Base-by-base conservation (phyloP, 331 rosid species). In the Rhamnella rubrinervis region DNA sequence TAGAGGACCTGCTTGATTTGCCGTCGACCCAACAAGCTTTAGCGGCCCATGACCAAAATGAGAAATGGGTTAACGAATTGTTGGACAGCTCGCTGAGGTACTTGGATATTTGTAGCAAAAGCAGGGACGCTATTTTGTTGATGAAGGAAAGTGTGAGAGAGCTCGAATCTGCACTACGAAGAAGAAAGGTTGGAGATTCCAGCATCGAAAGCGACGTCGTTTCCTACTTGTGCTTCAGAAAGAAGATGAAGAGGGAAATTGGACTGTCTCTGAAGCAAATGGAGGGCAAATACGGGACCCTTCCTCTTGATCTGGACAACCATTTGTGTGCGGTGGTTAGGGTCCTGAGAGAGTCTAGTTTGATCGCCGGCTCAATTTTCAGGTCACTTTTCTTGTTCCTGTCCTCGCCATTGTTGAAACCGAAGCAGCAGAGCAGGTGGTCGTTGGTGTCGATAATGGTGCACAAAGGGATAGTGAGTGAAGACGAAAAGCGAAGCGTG, bases 41-140 rank as follows among this genome's bases (percentile, higher is more conserved):
- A 2, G 50, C 83, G 2, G 50, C 83, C 16, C 81, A 63, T 37
- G 76, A 76, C 31, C 84, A 82, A 11, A 55, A 69, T 2, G 74
- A 76, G 72, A 82, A 85, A 75, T 86, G 88, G 86, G 73, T 91
- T 17, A 82, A 83, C 16, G 89, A 83, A 61, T 78, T 91, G 76
- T 18, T 87, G 1, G 96, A 89, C 20, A 75, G 59, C 21, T 87
- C 96, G 0, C 64, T 91, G 14, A 76, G 70, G 40, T 84, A 83
- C 81, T 71, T 91, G 62, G 91, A 91, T 75, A 58, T 86, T 0
- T 66, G 88, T 63, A 71, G 85, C 63, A 77, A 74, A 40, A 72
- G 80, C 0, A 88, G 86, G 53, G 96, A 91, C 51, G 38, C 67
- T 39, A 66, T 82, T 39, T 56, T 70, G 60, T 62, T 68, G 12